Percentiles rank a stretch among this genome's conserved stretches.
Conservation (phyloP, 2,329 filamentous ascomycete species). For the Coniochaeta prunicola region DNA sequence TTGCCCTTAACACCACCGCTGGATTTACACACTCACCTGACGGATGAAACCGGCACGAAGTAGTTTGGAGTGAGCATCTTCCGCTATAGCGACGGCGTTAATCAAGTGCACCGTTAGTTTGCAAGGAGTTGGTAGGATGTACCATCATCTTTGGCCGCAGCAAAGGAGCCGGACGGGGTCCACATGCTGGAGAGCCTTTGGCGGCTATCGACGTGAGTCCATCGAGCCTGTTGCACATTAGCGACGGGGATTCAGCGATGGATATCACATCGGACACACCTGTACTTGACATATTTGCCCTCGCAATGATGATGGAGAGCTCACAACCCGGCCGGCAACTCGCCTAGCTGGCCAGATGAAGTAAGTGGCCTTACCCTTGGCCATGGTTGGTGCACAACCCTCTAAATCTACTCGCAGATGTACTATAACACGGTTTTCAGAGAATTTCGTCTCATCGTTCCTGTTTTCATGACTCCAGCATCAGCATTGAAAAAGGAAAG, state of each 20-base stretch:
- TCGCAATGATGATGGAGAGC: background rate
- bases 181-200: constrained; percentile 66
- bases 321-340: background rate
- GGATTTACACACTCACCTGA: constrained; percentile 41
- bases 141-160: constrained; percentile 49
- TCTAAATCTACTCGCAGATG: background rate
- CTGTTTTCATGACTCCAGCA: background rate
- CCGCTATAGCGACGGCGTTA: constrained; percentile 18
- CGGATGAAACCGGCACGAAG: constrained; percentile 66
- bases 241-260: background rate
- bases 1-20: background rate
- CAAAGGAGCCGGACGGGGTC: constrained; percentile 67
- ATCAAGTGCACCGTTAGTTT: background rate
- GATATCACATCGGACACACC: background rate
- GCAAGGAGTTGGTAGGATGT: constrained; percentile 8
- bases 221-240: background rate
- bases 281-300: background rate
- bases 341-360: background rate
- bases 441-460: background rate
- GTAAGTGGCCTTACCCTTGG: background rate
- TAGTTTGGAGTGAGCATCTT: constrained; percentile 58
- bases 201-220: background rate
- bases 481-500: background rate
- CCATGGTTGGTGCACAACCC: background rate
- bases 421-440: background rate